Conservation (phyloP, 2,329 filamentous ascomycete species). For the Fusarium vanettenii region DNA sequence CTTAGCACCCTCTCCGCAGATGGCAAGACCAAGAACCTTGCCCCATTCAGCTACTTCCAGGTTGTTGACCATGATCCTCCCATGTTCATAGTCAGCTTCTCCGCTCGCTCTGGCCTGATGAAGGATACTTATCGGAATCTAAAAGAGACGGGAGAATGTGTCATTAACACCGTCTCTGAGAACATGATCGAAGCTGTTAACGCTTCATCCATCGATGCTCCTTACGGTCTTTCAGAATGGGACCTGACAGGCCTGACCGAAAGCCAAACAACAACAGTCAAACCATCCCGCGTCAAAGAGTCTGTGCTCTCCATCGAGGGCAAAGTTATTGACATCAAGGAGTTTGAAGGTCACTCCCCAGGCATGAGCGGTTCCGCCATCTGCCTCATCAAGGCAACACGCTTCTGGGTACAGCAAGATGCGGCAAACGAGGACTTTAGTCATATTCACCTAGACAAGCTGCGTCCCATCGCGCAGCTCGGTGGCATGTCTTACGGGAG, state of each 20-base stretch:
- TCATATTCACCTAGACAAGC: background rate
- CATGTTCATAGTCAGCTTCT: constrained; percentile 72
- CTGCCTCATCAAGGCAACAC: background rate
- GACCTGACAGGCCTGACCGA: background rate
- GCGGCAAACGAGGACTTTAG: background rate
- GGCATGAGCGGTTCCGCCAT: background rate
- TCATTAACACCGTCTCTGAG: constrained; percentile 85
- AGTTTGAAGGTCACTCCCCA: background rate
- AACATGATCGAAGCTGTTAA: constrained; percentile 86
- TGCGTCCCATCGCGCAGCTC: background rate
- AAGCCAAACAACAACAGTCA: background rate
- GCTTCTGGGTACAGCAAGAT: background rate
- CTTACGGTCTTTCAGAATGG: constrained; percentile 61
- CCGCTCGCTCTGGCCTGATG: constrained; percentile 58
- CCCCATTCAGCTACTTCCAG: constrained; percentile 85
- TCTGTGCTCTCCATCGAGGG: background rate
- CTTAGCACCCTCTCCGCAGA: constrained; percentile 66
- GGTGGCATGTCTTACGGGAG: background rate
- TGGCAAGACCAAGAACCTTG: constrained; percentile 74
- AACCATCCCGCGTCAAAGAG: background rate
- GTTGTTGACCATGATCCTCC: constrained; percentile 86
- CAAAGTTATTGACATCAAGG: background rate
- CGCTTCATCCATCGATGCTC: constrained; percentile 77
- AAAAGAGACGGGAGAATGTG: constrained; percentile 75
- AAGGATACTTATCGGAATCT: constrained; percentile 85